Conservation (phyloP, 176 grass and related monocot genomes). For the Oropetium thomaeum region DNA sequence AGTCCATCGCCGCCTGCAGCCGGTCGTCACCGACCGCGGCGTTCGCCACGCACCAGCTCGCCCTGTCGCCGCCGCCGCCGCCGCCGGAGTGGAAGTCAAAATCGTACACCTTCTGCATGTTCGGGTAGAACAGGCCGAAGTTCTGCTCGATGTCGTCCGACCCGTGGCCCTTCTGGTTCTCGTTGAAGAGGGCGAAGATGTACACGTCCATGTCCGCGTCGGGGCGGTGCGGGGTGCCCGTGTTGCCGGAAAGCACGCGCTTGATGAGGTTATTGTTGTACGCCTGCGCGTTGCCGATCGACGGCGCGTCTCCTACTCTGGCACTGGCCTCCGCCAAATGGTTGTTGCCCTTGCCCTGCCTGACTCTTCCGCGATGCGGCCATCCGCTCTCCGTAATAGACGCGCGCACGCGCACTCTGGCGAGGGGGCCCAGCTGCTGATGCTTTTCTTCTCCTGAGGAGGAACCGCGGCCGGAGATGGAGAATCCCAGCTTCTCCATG, state of each 20-base stretch:
- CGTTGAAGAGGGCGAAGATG: constrained; percentile 76
- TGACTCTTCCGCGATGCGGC: not conserved
- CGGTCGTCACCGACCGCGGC: not conserved
- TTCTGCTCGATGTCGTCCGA: constrained; percentile 33
- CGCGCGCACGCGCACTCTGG: not conserved
- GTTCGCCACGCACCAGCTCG: constrained; percentile 44
- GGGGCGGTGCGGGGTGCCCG: constrained; percentile 41
- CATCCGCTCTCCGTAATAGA: not conserved
- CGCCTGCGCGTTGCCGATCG: constrained; percentile 36
- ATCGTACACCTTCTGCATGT: constrained; percentile 58
- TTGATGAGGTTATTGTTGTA: constrained; percentile 58
- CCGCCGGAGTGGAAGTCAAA: constrained; percentile 41
- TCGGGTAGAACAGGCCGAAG: constrained; percentile 71
- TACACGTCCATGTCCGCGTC: constrained; percentile 45
- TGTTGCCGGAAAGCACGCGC: constrained; percentile 44
- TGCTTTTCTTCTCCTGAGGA: not conserved
- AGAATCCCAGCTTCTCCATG: not conserved
- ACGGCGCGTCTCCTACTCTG: no score
- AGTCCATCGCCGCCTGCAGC: constrained; percentile 40
- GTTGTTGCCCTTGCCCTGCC: not conserved
- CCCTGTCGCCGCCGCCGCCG: not conserved
- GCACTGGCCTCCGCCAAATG: not conserved
- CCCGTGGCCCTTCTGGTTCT: constrained; percentile 51
- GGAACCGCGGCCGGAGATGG: no score
- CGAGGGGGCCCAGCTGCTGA: not conserved